Evolutionary conservation across 768 basidiomycete species (phyloP).

Genomic region (Rhodotorula sphaerocarpa): DNA sequence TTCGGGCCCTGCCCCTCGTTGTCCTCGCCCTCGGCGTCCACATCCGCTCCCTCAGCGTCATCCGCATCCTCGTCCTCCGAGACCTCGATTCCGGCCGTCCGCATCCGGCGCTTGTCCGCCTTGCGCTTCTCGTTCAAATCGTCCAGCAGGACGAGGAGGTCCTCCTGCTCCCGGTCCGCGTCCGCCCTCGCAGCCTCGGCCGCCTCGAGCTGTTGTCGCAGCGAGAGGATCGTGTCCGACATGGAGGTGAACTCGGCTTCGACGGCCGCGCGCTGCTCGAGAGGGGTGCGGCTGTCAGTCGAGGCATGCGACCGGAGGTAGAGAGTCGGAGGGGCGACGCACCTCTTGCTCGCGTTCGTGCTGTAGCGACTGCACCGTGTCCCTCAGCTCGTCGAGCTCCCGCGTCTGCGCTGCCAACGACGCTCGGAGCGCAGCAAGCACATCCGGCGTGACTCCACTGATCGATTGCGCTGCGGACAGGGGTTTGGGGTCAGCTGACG

Average conservation of each 20-base stretch:
- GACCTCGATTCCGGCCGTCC: slow-evolving; percentile 69
- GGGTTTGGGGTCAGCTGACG: too few species aligned
- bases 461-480: slow-evolving; percentile 73
- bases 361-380: slow-evolving; percentile 29
- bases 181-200: slow-evolving; percentile 58
- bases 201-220: slow-evolving; percentile 1
- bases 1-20: background rate
- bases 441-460: slow-evolving; percentile 64
- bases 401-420: slow-evolving; percentile 68
- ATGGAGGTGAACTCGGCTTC: slow-evolving; percentile 20
- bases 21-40: background rate
- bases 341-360: slow-evolving; percentile 38
- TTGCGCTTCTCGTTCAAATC: slow-evolving; percentile 79
- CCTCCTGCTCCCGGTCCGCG: slow-evolving; percentile 91
- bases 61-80: slow-evolving; percentile 73
- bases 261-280: slow-evolving; percentile 19
- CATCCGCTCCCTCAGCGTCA: slow-evolving; percentile 48
- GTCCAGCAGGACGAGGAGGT: slow-evolving; percentile 83
- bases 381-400: slow-evolving; percentile 45
- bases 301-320: too few species aligned
- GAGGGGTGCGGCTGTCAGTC: background rate
- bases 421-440: slow-evolving; percentile 74
- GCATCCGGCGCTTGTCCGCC: slow-evolving; percentile 70
- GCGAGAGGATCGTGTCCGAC: slow-evolving; percentile 7
- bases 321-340: background rate